phyloP scores from a whole-genome alignment of 2,329 filamentous ascomycete species.

The Hymenoscyphus scutula region DNA sequence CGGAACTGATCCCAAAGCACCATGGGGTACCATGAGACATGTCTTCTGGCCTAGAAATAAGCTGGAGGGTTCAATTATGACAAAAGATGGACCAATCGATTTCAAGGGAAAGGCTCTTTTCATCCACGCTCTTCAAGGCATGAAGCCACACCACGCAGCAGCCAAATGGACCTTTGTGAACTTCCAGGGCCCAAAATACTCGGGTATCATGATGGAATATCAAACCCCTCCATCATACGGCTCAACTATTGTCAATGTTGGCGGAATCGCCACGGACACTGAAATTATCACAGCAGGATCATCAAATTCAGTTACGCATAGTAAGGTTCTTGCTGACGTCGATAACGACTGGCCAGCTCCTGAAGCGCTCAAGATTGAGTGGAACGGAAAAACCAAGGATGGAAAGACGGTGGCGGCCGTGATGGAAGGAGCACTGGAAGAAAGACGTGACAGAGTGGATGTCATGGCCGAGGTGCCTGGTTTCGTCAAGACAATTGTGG shows the following conservation, averaged over 20 bases:
- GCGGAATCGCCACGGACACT: constrained; percentile 76
- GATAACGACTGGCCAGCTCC: constrained; percentile 91
- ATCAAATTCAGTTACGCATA: constrained; percentile 65
- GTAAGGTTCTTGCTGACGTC: constrained; percentile 65
- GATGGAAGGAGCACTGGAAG: constrained; percentile 66
- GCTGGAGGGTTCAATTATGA: constrained; percentile 80
- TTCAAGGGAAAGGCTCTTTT: constrained; percentile 79
- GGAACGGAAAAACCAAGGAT: constrained; percentile 76
- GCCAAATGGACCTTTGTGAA: constrained; percentile 90
- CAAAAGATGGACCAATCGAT: constrained; percentile 76
- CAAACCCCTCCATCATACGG: constrained; percentile 93
- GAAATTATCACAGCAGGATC: constrained; percentile 74
- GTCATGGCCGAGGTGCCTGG: constrained; percentile 95
- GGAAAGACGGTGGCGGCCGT: constrained; percentile 69
- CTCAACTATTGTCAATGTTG: constrained; percentile 77
- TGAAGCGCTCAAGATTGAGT: constrained; percentile 68
- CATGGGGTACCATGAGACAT: constrained; percentile 92
- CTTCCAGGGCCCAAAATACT: constrained; percentile 85
- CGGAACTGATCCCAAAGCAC: constrained; percentile 79
- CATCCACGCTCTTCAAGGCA: constrained; percentile 86
- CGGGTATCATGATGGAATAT: constrained; percentile 92
- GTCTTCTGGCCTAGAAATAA: constrained; percentile 89
- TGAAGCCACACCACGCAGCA: constrained; percentile 98
- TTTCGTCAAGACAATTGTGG: constrained; percentile 92
- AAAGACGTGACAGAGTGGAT: constrained; percentile 78